Evolutionary conservation across 169 alveolate genomes (phyloP), one percentile per base, ranked within the genome.

Genomic region (Besnoitia besnoiti): DNA sequence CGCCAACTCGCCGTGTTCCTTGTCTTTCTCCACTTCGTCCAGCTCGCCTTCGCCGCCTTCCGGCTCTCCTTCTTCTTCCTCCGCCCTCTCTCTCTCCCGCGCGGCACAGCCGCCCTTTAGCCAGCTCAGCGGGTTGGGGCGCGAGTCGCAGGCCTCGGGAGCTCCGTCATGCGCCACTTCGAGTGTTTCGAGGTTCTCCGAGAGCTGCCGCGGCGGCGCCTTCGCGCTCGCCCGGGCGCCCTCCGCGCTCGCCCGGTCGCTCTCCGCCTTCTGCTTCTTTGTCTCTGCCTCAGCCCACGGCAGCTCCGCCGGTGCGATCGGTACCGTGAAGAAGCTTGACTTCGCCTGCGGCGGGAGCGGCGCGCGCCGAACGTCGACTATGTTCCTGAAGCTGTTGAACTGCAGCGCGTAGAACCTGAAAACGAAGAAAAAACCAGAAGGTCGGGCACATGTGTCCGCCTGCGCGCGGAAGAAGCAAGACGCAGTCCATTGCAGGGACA

Each of bases 351-450:
- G 87, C 7, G 30, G 49, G 30, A 77, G 33, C 37, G 49, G 87
- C 33, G 59, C 44, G 10, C 87, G 49, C n/a, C 87, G 49, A 21
- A 77, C 30, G 87, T 77, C 87, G 87, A 77, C 55, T 8, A 77
- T 77, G 59, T 77, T 27, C 40, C 30, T 51, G 59, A 77, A 77
- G 21, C 61, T 44, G 55, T 77, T 42, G 55, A 77, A 77, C 87
- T 77, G 87, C 1, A 77, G 87, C n/a, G 59, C 30, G 59, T 40
- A 42, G 40, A 73, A 73, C 46, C 82, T 73, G 46, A 7, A n/a
- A 73, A 33, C 79, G 19, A 27, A 62, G 79, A 62, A 62, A 33
- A 62, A 62, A 27, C 39, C 44, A 62, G 39, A 7, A 24, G 33
- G 79, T 8, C 35, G 39, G 19, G n/a, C n/a, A n/a, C n/a, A n/a